Conservation (phyloP, 768 basidiomycete species). For the Mycena indigotica region DNA sequence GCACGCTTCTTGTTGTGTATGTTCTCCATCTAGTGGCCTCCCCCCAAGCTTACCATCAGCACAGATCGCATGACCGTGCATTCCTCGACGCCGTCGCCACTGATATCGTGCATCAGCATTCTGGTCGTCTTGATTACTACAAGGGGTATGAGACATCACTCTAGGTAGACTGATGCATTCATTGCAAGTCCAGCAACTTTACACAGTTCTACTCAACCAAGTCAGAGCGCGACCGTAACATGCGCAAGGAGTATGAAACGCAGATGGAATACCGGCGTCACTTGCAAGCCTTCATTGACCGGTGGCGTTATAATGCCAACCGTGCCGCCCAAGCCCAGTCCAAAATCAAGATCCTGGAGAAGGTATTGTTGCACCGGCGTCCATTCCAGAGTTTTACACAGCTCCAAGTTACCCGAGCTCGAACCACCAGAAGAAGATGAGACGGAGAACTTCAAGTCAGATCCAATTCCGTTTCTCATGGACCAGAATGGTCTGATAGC, state of each 20-base stretch:
- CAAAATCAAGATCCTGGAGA: constrained; percentile 77
- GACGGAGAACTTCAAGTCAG: constrained; percentile 86
- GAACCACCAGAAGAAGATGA: constrained; percentile 93
- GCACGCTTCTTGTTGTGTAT: constrained; percentile 90
- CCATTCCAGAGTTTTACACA: not conserved
- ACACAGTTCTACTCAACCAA: constrained; percentile 99
- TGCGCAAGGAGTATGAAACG: constrained; percentile 93
- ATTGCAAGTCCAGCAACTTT: constrained; percentile 64
- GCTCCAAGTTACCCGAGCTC: constrained; percentile 78
- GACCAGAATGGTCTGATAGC: not conserved
- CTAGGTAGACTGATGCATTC: not conserved
- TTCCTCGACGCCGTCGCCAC: constrained; percentile 98
- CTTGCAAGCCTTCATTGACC: constrained; percentile 95
- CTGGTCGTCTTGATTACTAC: constrained; percentile 91
- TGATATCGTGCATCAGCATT: constrained; percentile 97
- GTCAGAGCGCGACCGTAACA: constrained; percentile 87
- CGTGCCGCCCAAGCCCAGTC: constrained; percentile 86
- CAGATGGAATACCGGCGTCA: constrained; percentile 96
- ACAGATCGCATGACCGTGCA: constrained; percentile 93
- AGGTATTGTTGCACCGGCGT: constrained; percentile 43
- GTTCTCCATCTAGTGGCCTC: constrained; percentile 28
- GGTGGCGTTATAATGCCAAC: constrained; percentile 98
- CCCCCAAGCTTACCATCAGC: constrained; percentile 13
- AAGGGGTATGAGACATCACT: constrained; percentile 66
- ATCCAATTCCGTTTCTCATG: not conserved